phyloP scores from a whole-genome alignment of 2,329 filamentous ascomycete species.

The Fusarium abutilonis region DNA sequence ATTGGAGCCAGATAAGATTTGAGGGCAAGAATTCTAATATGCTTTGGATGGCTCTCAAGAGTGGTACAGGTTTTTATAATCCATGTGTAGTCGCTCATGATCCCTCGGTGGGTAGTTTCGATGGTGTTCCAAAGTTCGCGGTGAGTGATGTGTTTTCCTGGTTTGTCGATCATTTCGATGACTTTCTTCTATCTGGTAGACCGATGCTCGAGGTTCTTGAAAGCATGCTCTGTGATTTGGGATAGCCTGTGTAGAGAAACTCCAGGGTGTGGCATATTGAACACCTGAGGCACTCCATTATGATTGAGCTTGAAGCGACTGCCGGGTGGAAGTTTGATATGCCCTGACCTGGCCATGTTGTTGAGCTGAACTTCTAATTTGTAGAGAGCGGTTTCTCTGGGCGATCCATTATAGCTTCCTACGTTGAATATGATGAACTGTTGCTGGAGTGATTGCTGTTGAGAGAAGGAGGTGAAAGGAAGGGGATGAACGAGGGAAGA shows the following conservation, averaged over 20 bases:
- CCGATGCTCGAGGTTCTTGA: not conserved
- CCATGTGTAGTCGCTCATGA: not conserved
- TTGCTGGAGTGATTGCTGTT: not conserved
- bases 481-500: no score
- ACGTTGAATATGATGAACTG: not conserved
- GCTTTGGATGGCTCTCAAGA: not conserved
- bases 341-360: not conserved
- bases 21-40: fast-evolving
- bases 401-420: not conserved
- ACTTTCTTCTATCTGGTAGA: not conserved
- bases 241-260: not conserved
- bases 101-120: not conserved
- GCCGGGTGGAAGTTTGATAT: not conserved
- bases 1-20: not conserved
- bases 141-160: not conserved
- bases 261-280: not conserved
- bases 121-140: not conserved
- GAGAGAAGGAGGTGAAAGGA: not conserved
- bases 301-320: not conserved
- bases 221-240: not conserved
- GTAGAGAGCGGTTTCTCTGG: not conserved
- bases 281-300: not conserved
- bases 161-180: not conserved
- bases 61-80: not conserved
- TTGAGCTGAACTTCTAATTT: not conserved